Evolutionary conservation across 179 eudicot species (phyloP), one percentile per base, ranked within the genome.

Genomic region (Vitellaria paradoxa): DNA sequence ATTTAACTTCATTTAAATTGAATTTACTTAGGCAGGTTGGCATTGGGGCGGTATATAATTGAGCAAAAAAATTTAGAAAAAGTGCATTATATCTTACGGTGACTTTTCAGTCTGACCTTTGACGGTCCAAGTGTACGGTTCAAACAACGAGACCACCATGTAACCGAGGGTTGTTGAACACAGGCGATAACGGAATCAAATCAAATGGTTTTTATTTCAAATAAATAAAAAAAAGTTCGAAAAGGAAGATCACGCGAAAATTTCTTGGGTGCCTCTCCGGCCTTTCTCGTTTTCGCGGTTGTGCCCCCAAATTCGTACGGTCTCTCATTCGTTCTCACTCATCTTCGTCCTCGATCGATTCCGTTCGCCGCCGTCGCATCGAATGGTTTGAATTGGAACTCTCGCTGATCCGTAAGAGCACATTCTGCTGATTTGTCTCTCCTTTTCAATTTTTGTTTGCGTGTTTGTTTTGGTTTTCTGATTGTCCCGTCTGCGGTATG

Each of bases 231-330:
- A 74, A 42, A 74, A 64, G 52, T 74, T 74, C 21, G 45, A 74
- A 47, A 46, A 17, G n/a, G 14, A 73, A n/a, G 45, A 40, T 40
- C 69, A 23, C 61, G 46, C 60, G 46, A 65, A 68, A 55, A 64
- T 56, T 17, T 52, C 78, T 72, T 70, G 52, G 63, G 68, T 13
- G 59, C 49, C 78, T 74, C 53, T 65, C 21, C 6, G 26, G 13
- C 72, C 3, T 75, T 18, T 64, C 21, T 56, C 9, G 65, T 66
- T 66, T 79, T 79, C 82, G 78, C 82, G 82, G 78, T 73, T 73
- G 21, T 49, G 52, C 72, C 72, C 82, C 71, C 55, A 79, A 40
- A 23, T 12, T 46, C 40, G 53, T 23, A 42, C 67, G 18, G 18
- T 17, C 0, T 18, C 65, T 37, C 50, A 17, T 13, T 11, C 47